Conservation (phyloP, 179 eudicot species). For the Heliamphora pulchella region DNA sequence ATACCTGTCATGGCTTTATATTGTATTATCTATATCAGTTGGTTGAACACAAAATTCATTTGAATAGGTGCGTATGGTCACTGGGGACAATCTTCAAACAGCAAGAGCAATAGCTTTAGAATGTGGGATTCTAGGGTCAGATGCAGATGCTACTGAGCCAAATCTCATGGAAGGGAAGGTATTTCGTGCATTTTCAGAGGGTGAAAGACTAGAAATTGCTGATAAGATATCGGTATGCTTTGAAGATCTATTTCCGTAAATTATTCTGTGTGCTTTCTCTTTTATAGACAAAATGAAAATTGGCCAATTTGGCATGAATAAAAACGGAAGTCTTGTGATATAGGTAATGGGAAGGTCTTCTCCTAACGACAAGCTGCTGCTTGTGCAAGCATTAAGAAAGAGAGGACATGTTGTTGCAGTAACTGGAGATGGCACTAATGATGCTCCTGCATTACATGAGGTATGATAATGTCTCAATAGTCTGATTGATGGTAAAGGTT, state of each 20-base stretch:
- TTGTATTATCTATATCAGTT: neutral
- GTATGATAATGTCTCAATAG: constrained; percentile 11
- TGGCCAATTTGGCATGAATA: neutral
- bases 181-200: constrained; percentile 60
- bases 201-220: constrained; percentile 55
- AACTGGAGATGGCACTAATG: constrained; percentile 98
- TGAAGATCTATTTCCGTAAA: neutral
- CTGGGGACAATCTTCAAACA: constrained; percentile 91
- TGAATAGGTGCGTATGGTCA: constrained; percentile 86
- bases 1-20: neutral
- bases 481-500: neutral
- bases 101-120: constrained; percentile 92
- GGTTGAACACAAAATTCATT: constrained; percentile 10
- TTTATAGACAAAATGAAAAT: neutral
- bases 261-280: neutral
- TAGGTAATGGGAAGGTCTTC: constrained; percentile 99
- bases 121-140: constrained; percentile 80
- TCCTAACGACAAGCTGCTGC: constrained; percentile 82
- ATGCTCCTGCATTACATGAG: constrained; percentile 95
- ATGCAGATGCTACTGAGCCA: constrained; percentile 69
- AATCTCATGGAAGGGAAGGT: constrained; percentile 80
- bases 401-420: constrained; percentile 90
- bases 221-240: constrained; percentile 66
- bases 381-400: constrained; percentile 87
- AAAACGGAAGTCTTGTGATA: neutral